Evolutionary conservation across 306 rosid species (phyloP), one percentile per base, ranked within the genome.

Genomic region (Vigna mungo): DNA sequence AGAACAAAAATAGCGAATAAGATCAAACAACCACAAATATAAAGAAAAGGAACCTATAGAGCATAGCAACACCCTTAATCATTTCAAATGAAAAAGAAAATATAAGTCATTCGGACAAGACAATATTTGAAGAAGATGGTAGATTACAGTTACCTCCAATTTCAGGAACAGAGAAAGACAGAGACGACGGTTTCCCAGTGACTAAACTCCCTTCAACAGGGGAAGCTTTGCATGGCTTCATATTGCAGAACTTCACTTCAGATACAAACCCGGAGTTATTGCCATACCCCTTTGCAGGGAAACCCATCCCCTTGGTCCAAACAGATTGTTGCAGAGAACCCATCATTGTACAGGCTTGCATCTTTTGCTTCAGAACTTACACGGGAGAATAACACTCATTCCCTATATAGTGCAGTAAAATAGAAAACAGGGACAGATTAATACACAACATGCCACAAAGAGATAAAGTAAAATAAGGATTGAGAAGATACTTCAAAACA

Each of bases 301-400:
- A 79, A 51, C 32, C 71, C 30, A 81, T 64, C 61, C 87, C 84
- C 73, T 86, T 90, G 25, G 46, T 82, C 88, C 88, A 88, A 72
- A 78, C 68, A 37, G 85, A 78, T 80, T 88, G 89, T 72, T 90
- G 94, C 72, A 88, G 53, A 53, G 90, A 85, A 71, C 93, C 91
- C 93, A 84, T 87, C 82, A 87, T 58, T 10, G 90, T 83, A 75
- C 82, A 78, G 20, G 89, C 85, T 69, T 89, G 92, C 97, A 91
- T 91, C 81, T 53, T 85, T 18, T 56, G 55, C 79, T 52, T 72
- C n/a, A 3, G 63, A 66, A 67, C 21, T 41, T 53, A 71, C 3
- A 32, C 39, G 27, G 14, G 49, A 66, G 49, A 36, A 34, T 51
- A 36, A 61, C 9, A 60, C 7, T 34, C 23, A 7, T 30, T 23